Percentiles rank a stretch among this genome's conserved stretches.
Conservation (phyloP, 1,139 yeast species). For the Lodderomyces metapsilosis region DNA sequence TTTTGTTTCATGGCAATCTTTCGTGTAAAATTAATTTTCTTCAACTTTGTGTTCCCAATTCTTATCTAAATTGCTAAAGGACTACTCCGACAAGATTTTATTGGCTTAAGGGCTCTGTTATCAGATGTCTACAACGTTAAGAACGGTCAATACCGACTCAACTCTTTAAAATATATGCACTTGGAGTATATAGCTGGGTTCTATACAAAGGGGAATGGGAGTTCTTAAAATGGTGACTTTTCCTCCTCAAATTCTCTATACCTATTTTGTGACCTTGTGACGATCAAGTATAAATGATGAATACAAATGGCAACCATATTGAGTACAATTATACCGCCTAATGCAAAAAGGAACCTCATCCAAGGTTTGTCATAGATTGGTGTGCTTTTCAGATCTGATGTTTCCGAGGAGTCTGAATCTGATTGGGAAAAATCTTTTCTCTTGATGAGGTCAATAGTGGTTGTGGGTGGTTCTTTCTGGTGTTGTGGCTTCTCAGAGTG, state of each 20-base stretch:
- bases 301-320: slow-evolving; percentile 36
- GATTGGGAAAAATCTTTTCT: background rate
- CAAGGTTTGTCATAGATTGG: slow-evolving; percentile 19
- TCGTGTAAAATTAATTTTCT: no score
- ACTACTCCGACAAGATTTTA: no score
- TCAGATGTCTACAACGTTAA: no score
- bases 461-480: background rate
- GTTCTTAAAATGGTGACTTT: slow-evolving; percentile 33
- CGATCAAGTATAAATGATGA: slow-evolving; percentile 34
- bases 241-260: slow-evolving; percentile 38
- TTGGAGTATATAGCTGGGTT: no score
- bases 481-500: background rate
- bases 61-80: no score
- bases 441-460: background rate
- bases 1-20: no score
- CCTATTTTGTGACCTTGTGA: slow-evolving; percentile 28
- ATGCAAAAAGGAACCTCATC: slow-evolving; percentile 27
- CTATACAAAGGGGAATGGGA: no score
- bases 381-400: slow-evolving; percentile 9
- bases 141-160: no score
- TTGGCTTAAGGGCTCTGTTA: no score
- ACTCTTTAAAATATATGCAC: no score
- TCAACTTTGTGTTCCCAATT: no score
- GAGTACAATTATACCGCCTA: slow-evolving; percentile 29
- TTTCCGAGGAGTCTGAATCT: slow-evolving; percentile 3